Conservation (phyloP, 2,329 filamentous ascomycete species). For the Aspergillus aculeatinus region DNA sequence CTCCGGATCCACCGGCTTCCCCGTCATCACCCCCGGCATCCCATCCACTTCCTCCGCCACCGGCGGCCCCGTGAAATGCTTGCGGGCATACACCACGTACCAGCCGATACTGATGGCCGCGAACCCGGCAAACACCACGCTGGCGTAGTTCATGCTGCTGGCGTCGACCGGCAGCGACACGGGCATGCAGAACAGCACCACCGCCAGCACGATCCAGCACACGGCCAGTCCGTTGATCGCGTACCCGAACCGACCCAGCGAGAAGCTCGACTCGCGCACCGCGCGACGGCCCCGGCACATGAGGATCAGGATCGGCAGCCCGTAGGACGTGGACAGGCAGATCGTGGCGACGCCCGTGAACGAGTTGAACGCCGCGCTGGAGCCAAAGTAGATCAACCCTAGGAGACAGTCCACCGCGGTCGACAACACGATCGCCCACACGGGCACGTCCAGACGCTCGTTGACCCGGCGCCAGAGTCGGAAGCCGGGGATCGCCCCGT, state of each 20-base stretch:
- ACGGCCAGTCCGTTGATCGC: slow-evolving; percentile 67
- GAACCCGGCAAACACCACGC: slow-evolving; percentile 65
- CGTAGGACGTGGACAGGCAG: slow-evolving; percentile 73
- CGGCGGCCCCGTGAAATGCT: slow-evolving; percentile 62
- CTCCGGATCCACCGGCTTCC: slow-evolving; percentile 34
- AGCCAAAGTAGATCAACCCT: slow-evolving; percentile 77
- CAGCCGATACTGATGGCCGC: slow-evolving; percentile 59
- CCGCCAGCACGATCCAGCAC: slow-evolving; percentile 68
- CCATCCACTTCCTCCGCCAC: slow-evolving; percentile 30
- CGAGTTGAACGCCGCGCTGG: slow-evolving; percentile 72
- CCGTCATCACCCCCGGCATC: slow-evolving; percentile 33
- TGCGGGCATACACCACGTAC: slow-evolving; percentile 64
- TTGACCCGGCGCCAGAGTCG: slow-evolving; percentile 66
- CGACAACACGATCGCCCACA: slow-evolving; percentile 68
- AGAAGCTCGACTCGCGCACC: slow-evolving; percentile 65
- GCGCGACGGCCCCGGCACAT: slow-evolving; percentile 65
- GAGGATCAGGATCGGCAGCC: slow-evolving; percentile 71
- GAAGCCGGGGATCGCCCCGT: slow-evolving; percentile 71
- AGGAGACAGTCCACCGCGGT: slow-evolving; percentile 68
- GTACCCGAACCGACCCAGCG: slow-evolving; percentile 67
- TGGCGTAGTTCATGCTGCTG: slow-evolving; percentile 65
- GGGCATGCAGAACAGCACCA: slow-evolving; percentile 76
- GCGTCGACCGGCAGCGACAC: slow-evolving; percentile 59
- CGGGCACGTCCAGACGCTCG: slow-evolving; percentile 64
- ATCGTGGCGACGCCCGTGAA: slow-evolving; percentile 81